Evolutionary conservation across 768 basidiomycete genomes (phyloP), one percentile per base, ranked within the genome.

Genomic region (Cubamyces sp.): DNA sequence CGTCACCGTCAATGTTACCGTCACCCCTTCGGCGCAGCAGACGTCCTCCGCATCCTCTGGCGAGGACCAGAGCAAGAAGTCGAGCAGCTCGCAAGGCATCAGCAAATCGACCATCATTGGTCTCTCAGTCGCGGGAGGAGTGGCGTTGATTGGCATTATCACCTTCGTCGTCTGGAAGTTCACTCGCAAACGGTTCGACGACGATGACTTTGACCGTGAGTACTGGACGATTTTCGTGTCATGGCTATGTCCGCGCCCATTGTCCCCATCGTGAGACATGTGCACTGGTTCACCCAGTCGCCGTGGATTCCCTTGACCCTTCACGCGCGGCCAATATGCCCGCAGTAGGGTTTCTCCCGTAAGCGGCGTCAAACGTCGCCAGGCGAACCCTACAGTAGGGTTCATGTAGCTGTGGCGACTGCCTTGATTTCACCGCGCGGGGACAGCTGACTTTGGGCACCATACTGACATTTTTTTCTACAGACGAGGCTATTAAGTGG

Each of bases 401-500:
- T 59, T 64, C 26, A n/a, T 50, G 39, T 45, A 54, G 45, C 47
- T 42, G 43, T 57, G 34, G 41, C 56, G 48, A 55, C 50, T 23
- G 43, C 19, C 3, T 9, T 16, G 16, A 12, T 28, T 1, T 40
- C 1, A 7, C 8, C 45, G 34, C 47, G 9, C 48, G 43, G 21
- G 16, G 28, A 4, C 18, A 16, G 16, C 8, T 16, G 23, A 2
- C 34, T n/a, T 21, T 37, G 46, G 48, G 12, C 23, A 41, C 26
- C 25, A 6, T 28, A 49, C 47, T 50, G 37, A 53, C 62, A 48
- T 8, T 26, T 1, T 50, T 58, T 57, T 50, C 41, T 48, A 12
- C 70, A 92, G 90, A 82, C 68, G 90, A 92, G 75, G 90, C 90
- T 19, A 94, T 94, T 75, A 93, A 93, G 75, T 94, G 92, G 92